These are phyloP conservation scores for Breynia disticha DNA, from an alignment of 441 rosid genomes.

Conservation along the genomic window DNA sequence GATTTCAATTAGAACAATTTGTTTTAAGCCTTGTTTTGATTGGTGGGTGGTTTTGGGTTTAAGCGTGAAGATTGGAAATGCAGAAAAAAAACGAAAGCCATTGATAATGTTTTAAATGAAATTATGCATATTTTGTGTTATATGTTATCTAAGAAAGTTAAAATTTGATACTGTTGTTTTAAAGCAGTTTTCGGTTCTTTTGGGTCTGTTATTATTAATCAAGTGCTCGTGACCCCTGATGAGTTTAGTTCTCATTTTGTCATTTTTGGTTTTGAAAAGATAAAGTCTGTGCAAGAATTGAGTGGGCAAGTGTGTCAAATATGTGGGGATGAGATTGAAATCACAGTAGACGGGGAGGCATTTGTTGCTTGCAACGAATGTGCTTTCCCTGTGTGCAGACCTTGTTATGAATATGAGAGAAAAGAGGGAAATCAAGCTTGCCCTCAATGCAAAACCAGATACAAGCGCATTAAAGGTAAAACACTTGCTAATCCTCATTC, in stretches of 20 bases:
- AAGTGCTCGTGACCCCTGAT: background rate
- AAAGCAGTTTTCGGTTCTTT: background rate
- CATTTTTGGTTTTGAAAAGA: constrained; percentile 27
- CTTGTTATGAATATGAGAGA: constrained; percentile 86
- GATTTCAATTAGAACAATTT: too few relatives aligned
- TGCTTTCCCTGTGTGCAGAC: constrained; percentile 85
- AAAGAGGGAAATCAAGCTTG: constrained; percentile 74
- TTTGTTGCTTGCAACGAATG: constrained; percentile 93
- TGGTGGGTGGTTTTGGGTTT: too few relatives aligned
- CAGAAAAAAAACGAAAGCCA: too few relatives aligned
- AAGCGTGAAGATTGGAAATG: too few relatives aligned
- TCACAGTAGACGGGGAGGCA: constrained; percentile 54
- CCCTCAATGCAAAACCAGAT: constrained; percentile 84
- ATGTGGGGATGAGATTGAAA: constrained; percentile 70
- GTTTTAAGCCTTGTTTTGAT: too few relatives aligned
- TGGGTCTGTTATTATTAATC: background rate
- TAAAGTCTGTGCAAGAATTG: constrained; percentile 58
- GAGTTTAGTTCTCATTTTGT: background rate
- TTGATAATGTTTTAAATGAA: too few relatives aligned
- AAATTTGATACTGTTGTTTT: too few relatives aligned
- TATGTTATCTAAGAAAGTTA: too few relatives aligned
- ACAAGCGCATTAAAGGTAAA: constrained; percentile 68
- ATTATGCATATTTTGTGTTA: too few relatives aligned
- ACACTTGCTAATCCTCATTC: background rate
- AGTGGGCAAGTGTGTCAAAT: constrained; percentile 71